These are phyloP conservation scores for Cornus controversa DNA, from an alignment of 148 eudicot species.

Conservation along the genomic window DNA sequence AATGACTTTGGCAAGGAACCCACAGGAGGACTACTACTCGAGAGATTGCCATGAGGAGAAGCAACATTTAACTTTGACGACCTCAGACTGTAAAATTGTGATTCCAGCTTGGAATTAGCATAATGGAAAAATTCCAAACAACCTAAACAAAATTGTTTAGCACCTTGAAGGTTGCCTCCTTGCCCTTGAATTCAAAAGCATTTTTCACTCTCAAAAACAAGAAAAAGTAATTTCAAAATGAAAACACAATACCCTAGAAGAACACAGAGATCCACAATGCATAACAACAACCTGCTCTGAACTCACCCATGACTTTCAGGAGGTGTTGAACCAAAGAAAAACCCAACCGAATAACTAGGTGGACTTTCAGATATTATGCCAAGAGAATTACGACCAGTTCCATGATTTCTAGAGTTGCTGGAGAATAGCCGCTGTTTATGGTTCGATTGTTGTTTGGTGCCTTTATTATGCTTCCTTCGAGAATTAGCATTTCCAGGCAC, in stretches of 20 bases:
- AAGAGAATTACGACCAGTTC: constrained; percentile 46
- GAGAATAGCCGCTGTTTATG: constrained; percentile 69
- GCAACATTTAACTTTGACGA: constrained; percentile 68
- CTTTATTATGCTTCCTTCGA: constrained; percentile 66
- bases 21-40: constrained; percentile 77
- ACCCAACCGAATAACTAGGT: constrained; percentile 87
- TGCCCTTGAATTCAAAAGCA: constrained; percentile 2
- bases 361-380: constrained; percentile 84
- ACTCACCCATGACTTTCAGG: constrained; percentile 86
- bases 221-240: constrained; percentile 9
- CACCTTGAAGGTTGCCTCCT: not conserved
- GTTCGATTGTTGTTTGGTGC: constrained; percentile 53
- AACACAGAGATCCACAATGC: not conserved
- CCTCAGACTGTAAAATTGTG: constrained; percentile 46
- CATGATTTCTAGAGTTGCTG: constrained; percentile 60
- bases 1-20: constrained; percentile 85
- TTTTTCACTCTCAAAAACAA: not conserved
- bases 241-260: not conserved
- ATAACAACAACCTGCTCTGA: constrained; percentile 3
- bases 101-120: constrained; percentile 10
- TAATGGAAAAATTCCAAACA: not conserved
- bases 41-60: constrained; percentile 64
- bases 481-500: constrained; percentile 44
- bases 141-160: constrained; percentile 12
- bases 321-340: constrained; percentile 90